phyloP scores from a whole-genome alignment of 2,329 filamentous ascomycete genomes.

The Juglanconis oblonga region DNA sequence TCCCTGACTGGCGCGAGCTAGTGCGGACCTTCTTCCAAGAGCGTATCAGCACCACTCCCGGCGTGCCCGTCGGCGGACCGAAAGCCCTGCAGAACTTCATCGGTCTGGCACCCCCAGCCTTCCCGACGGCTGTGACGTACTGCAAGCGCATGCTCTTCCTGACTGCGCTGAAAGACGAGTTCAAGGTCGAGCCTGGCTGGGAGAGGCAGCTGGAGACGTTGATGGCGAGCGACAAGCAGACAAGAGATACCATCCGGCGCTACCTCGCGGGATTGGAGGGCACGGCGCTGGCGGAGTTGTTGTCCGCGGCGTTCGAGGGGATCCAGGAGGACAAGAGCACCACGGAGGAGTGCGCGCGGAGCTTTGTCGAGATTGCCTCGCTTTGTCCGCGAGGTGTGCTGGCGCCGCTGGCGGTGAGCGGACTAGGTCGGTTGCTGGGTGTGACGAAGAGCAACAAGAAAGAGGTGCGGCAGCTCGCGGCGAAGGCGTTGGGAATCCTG shows the following conservation, averaged over 20 bases:
- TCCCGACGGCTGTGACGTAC: constrained; percentile 69
- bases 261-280: constrained; percentile 46
- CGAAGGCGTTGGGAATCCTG: constrained; percentile 73
- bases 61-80: constrained; percentile 36
- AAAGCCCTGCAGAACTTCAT: constrained; percentile 45
- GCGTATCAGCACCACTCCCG: constrained; percentile 27
- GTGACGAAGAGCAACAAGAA: constrained; percentile 70
- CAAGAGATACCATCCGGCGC: constrained; percentile 55
- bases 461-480: constrained; percentile 62
- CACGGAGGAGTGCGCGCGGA: constrained; percentile 47
- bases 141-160: constrained; percentile 55
- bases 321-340: constrained; percentile 43
- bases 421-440: constrained; percentile 52
- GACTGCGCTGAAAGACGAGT: constrained; percentile 41
- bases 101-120: constrained; percentile 49
- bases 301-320: constrained; percentile 57
- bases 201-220: constrained; percentile 73
- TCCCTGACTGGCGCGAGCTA: constrained; percentile 53
- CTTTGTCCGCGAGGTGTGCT: constrained; percentile 35
- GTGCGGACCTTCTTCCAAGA: constrained; percentile 46
- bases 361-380: constrained; percentile 53
- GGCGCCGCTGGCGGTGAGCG: constrained; percentile 43
- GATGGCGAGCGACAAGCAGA: constrained; percentile 66
- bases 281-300: constrained; percentile 39
- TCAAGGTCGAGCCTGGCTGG: constrained; percentile 76